Conservation (phyloP, 1,139 yeast species). For the Protomyces inundatus region DNA sequence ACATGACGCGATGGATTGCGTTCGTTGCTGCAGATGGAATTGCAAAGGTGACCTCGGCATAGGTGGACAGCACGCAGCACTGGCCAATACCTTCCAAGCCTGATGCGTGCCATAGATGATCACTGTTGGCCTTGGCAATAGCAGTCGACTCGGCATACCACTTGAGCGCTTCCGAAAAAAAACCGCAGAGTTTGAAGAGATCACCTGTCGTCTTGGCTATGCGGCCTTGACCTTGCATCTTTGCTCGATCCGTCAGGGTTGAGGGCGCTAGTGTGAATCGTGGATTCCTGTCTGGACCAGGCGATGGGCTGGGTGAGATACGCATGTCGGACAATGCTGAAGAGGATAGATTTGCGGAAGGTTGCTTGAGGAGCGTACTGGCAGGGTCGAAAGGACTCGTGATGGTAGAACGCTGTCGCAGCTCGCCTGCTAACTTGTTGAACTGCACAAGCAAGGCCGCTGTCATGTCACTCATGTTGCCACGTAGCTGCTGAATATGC, state of each 20-base stretch:
- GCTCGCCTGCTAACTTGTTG: conserved; percentile 45
- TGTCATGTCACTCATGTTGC: conserved; percentile 4
- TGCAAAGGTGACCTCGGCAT: conserved; percentile 54
- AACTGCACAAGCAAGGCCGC: conserved; percentile 58
- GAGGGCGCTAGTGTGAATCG: conserved; percentile 28
- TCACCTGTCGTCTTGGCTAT: conserved; percentile 71
- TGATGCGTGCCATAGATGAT: conserved; percentile 81
- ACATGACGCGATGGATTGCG: conserved; percentile 34
- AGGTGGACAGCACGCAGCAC: conserved; percentile 57
- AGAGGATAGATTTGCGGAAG: conserved; percentile 22
- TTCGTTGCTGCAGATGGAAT: conserved; percentile 50
- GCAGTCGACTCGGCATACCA: conserved; percentile 68
- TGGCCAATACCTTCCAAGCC: conserved; percentile 76
- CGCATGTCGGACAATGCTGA: conserved; percentile 13
- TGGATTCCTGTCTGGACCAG: conserved; percentile 19
- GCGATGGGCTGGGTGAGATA: conserved; percentile 23
- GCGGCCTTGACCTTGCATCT: conserved; percentile 61
- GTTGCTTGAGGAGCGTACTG: conserved; percentile 27
- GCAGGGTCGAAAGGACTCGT: conserved; percentile 33
- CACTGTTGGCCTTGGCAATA: conserved; percentile 58
- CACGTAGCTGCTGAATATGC: background rate
- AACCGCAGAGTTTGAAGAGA: conserved; percentile 73
- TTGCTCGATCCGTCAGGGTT: conserved; percentile 47
- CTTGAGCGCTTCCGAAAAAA: conserved; percentile 61
- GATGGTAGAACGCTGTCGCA: conserved; percentile 31